These are phyloP conservation scores for Phascolomyces articulosus DNA, from an alignment of 371 early-diverging fungal genomes.

Conservation along the genomic window DNA sequence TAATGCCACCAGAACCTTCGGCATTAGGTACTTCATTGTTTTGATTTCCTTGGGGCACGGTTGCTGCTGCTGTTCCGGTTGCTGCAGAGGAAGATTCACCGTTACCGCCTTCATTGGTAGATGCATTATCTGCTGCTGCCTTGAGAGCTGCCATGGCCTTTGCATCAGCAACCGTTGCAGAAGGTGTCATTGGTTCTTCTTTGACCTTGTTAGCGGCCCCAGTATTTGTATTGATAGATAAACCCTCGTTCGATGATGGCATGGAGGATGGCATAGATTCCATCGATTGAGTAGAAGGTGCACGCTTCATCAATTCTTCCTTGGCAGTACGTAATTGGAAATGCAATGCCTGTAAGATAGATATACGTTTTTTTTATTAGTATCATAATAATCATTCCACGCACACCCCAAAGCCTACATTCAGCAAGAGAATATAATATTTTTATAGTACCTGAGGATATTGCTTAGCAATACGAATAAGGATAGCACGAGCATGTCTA, in stretches of 20 bases:
- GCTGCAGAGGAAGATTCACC: background rate
- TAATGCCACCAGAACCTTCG: background rate
- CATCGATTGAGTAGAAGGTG: conserved; percentile 9
- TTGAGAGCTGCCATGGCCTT: conserved; percentile 14
- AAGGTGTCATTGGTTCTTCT: conserved; percentile 15
- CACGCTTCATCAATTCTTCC: conserved; percentile 83
- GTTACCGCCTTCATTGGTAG: background rate
- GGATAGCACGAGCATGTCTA: conserved; percentile 76
- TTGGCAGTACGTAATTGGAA: conserved; percentile 92
- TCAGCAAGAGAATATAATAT: background rate
- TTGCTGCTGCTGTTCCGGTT: background rate
- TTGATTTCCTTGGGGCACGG: background rate
- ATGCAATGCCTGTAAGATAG: conserved; percentile 91
- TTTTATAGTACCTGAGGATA: conserved; percentile 83
- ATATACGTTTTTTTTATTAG: too few species aligned
- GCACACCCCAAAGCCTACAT: too few species aligned
- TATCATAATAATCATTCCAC: too few species aligned
- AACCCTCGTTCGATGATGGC: background rate
- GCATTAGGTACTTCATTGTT: background rate
- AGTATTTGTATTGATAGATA: background rate
- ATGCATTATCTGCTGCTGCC: conserved; percentile 11
- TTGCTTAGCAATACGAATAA: conserved; percentile 92
- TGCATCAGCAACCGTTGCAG: conserved; percentile 16
- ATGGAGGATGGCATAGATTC: conserved; percentile 6
- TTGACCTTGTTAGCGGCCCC: background rate